Conservation (phyloP, 768 basidiomycete species). For the Russula ochroleuca region DNA sequence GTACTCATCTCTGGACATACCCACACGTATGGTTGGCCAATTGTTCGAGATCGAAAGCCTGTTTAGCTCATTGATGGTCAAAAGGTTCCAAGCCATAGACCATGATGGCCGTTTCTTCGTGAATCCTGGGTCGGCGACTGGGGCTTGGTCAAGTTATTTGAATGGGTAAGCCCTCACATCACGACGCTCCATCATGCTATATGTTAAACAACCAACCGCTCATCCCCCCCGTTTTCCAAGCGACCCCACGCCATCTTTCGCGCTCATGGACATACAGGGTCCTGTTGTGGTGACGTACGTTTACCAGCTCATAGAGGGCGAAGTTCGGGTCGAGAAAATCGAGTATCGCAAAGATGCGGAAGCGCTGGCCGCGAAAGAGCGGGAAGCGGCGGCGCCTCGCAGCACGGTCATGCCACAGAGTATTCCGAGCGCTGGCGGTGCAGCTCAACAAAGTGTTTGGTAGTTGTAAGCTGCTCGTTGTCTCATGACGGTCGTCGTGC, state of each 20-base stretch:
- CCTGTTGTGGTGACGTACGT: constrained; percentile 96
- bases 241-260: constrained; percentile 89
- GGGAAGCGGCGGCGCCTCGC: constrained; percentile 35
- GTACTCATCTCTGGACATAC: constrained; percentile 92
- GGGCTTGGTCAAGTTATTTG: constrained; percentile 82
- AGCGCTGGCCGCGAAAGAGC: constrained; percentile 36
- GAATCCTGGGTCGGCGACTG: constrained; percentile 92
- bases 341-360: constrained; percentile 69
- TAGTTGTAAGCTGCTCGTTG: constrained; percentile 19
- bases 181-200: background rate
- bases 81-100: constrained; percentile 90
- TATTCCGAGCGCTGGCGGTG: constrained; percentile 44
- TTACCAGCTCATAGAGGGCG: constrained; percentile 90
- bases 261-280: constrained; percentile 96
- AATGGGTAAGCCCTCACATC: constrained; percentile 49
- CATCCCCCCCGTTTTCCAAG: constrained; percentile 43
- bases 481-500: background rate
- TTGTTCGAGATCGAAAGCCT: background rate
- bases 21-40: constrained; percentile 63
- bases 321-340: constrained; percentile 90
- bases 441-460: constrained; percentile 36
- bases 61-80: constrained; percentile 1
- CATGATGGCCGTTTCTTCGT: constrained; percentile 90
- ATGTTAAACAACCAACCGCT: background rate
- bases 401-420: constrained; percentile 48